Evolutionary conservation across 2,329 filamentous ascomycete genomes (phyloP).

Genomic region (Arthrobotrys sinensis): DNA sequence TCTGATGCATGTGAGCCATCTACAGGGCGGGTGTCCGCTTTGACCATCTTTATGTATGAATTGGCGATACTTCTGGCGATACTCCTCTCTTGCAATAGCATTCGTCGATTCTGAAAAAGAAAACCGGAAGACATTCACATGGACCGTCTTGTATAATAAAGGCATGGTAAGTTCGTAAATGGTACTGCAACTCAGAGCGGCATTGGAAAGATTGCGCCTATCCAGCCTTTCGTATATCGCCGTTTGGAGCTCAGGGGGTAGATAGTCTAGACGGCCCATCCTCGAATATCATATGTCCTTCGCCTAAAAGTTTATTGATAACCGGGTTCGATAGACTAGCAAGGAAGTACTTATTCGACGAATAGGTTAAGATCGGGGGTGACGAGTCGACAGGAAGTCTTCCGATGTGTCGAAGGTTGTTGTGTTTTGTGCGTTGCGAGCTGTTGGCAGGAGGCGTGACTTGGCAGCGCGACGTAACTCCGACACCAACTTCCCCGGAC

Average conservation of each 20-base stretch:
- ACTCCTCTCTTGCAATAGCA: background rate
- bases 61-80: background rate
- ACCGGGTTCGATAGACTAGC: too few species aligned
- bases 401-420: background rate
- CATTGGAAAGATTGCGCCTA: background rate
- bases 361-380: background rate
- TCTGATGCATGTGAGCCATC: background rate
- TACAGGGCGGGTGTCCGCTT: background rate
- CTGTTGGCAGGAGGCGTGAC: background rate
- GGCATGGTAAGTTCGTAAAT: background rate
- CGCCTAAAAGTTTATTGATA: too few species aligned
- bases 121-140: background rate
- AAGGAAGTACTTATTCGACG: too few species aligned
- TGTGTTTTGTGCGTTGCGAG: background rate
- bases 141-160: background rate
- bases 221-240: background rate
- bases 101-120: background rate
- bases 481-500: slow-evolving; percentile 13
- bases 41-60: background rate
- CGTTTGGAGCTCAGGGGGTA: background rate
- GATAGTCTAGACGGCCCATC: background rate
- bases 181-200: background rate
- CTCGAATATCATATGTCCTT: too few species aligned
- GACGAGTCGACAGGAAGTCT: background rate
- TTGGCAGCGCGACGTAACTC: slow-evolving; percentile 12